Evolutionary conservation across 163 green algal genomes (phyloP).

Genomic region (Coccomyxa subellipsoidea): DNA sequence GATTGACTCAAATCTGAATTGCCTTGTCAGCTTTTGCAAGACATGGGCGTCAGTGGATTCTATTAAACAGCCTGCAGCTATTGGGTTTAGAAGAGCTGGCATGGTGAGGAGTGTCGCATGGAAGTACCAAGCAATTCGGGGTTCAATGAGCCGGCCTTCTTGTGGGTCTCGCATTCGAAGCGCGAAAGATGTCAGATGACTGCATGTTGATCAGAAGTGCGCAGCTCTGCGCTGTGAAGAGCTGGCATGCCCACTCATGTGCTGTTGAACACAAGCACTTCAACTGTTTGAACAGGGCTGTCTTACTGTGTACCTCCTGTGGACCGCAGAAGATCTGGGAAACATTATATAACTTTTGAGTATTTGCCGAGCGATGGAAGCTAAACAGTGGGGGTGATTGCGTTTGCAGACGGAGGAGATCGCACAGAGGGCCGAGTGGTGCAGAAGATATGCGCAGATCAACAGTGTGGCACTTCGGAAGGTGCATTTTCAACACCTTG

Average conservation of each 20-base stretch:
- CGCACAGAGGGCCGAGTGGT: conserved; percentile 36
- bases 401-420: conserved; percentile 12
- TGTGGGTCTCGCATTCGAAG: background rate
- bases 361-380: background rate
- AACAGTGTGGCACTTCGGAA: conserved; percentile 43
- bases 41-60: too few species aligned
- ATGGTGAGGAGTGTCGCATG: too few species aligned
- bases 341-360: background rate
- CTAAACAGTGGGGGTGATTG: background rate
- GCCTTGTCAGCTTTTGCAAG: too few species aligned
- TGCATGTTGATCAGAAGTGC: background rate
- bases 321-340: too few species aligned
- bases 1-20: too few species aligned
- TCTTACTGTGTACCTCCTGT: background rate
- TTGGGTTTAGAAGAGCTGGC: too few species aligned
- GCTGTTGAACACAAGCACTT: too few species aligned
- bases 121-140: too few species aligned
- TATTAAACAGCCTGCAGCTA: too few species aligned
- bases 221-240: background rate
- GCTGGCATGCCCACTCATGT: background rate
- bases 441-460: conserved; percentile 27
- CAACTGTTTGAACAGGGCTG: background rate
- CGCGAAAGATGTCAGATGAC: background rate
- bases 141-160: too few species aligned
- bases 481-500: too few species aligned